Evolutionary conservation across 495 filamentous ascomycete species (phyloP).

Genomic region (Aspergillus bertholletiae): DNA sequence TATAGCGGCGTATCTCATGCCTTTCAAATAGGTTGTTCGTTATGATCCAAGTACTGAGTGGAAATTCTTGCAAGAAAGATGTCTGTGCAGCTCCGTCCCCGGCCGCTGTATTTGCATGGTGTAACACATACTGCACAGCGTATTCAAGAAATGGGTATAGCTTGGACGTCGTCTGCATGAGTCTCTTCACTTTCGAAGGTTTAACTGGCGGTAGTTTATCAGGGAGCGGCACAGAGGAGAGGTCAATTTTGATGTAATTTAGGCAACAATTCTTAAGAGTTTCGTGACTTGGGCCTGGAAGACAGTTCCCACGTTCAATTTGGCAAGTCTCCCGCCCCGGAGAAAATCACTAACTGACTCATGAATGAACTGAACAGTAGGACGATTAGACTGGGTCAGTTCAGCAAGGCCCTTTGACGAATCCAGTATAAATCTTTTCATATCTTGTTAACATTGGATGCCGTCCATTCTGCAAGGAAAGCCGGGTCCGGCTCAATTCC

Average conservation of each 20-base stretch:
- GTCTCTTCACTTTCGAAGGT: not conserved
- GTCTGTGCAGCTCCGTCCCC: too few species aligned
- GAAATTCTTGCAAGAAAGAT: not conserved
- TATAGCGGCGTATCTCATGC: not conserved
- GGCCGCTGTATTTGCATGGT: not conserved
- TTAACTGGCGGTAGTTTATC: not conserved
- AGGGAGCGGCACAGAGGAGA: not conserved
- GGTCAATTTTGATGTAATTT: not conserved
- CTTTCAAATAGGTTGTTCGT: not conserved
- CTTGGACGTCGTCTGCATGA: not conserved
- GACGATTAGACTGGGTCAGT: constrained; percentile 17
- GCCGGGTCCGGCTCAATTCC: constrained; percentile 1
- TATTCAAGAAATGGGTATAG: not conserved
- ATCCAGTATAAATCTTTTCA: constrained; percentile 27
- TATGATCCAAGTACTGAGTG: not conserved
- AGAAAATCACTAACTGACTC: constrained; percentile 46
- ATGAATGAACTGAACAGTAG: constrained; percentile 46
- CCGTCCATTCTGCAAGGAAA: too few species aligned
- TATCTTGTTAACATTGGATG: constrained; percentile 8
- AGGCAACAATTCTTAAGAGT: not conserved
- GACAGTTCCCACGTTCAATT: not conserved
- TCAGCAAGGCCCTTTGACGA: constrained; percentile 43
- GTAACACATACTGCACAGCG: not conserved
- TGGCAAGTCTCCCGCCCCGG: not conserved
- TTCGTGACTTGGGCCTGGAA: not conserved